Conservation (phyloP, 306 rosid genomes). For the Cyclanthera cordifolia region DNA sequence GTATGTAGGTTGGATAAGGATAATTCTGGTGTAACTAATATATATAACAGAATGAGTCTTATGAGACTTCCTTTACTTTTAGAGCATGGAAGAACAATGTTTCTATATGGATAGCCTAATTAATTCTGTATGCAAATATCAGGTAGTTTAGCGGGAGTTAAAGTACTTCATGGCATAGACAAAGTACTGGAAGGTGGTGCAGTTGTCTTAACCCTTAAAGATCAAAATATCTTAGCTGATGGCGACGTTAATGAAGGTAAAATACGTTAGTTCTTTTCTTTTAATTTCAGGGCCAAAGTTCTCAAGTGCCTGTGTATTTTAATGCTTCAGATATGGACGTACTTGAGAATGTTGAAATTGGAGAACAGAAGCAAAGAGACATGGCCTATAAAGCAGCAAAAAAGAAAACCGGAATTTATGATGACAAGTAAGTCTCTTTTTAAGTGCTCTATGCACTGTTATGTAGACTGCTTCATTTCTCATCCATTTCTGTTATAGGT, state of each 20-base stretch:
- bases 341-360: conserved; percentile 93
- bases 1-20: not conserved
- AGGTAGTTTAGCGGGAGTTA: conserved; percentile 74
- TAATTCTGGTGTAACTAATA: not conserved
- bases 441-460: not conserved
- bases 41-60: not conserved
- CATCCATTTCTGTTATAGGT: conserved; percentile 37
- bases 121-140: conserved; percentile 16
- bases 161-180: conserved; percentile 91
- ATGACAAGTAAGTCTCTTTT: conserved; percentile 58
- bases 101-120: not conserved
- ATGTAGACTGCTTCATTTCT: not conserved
- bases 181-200: conserved; percentile 92
- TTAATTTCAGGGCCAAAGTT: conserved; percentile 16
- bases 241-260: conserved; percentile 84
- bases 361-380: conserved; percentile 76
- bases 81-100: not conserved
- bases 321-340: conserved; percentile 58
- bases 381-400: conserved; percentile 84
- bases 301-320: conserved; percentile 11
- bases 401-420: conserved; percentile 70
- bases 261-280: conserved; percentile 13
- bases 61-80: not conserved
- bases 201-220: conserved; percentile 86
- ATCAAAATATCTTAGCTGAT: conserved; percentile 73